Evolutionary conservation across 2,329 filamentous ascomycete species (phyloP).

Genomic region (Aspergillus flavus): DNA sequence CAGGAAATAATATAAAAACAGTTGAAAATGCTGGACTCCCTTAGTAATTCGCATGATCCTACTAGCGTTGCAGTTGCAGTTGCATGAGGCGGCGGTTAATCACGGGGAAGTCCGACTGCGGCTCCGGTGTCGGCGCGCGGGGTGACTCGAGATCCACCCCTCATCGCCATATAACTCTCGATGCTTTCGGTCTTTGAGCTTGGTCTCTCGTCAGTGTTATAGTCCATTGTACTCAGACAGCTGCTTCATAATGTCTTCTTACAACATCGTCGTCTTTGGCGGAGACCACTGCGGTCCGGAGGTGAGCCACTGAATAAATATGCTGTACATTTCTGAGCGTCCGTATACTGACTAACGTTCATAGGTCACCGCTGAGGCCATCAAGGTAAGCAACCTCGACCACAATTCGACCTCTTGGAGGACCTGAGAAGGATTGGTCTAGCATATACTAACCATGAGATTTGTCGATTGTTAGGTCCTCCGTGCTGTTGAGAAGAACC

Average conservation of each 20-base stretch:
- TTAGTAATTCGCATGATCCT: background rate
- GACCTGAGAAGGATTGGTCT: background rate
- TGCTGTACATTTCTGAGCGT: background rate
- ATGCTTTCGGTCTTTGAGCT: constrained; percentile 8
- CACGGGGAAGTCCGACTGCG: constrained; percentile 3
- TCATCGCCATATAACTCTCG: constrained; percentile 22
- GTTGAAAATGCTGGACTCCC: background rate
- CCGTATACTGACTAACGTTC: constrained; percentile 1
- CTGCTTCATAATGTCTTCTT: constrained; percentile 61
- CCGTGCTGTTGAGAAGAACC: constrained; percentile 72
- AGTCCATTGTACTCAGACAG: constrained; percentile 6
- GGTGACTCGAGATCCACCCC: constrained; percentile 21
- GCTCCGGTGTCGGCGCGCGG: constrained; percentile 33
- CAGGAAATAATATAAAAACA: background rate
- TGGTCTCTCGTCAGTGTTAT: constrained; percentile 1
- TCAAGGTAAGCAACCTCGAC: constrained; percentile 67
- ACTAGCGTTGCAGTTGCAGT: background rate
- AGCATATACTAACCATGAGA: background rate
- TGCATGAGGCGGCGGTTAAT: background rate
- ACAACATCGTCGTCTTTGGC: constrained; percentile 78
- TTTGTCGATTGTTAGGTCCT: constrained; percentile 61
- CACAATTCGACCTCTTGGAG: background rate
- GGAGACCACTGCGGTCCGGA: constrained; percentile 87
- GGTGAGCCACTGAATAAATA: constrained; percentile 53
- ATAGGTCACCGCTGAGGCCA: constrained; percentile 77